Base-by-base conservation (phyloP, 192 early-diverging fungal genomes). In the Linnemannia elongata region DNA sequence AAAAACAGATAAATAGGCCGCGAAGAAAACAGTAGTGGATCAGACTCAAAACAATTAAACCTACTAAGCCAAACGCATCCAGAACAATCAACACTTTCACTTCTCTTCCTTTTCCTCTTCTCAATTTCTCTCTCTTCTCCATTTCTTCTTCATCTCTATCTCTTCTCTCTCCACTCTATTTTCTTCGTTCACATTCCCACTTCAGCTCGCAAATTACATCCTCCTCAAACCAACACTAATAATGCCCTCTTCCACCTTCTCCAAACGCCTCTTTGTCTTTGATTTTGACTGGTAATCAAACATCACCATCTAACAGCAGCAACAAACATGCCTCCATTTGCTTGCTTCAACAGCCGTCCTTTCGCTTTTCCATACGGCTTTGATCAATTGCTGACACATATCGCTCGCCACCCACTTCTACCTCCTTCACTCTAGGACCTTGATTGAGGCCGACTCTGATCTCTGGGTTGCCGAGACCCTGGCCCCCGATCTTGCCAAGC, bases 261-360 rank as follows among this genome's bases (percentile, higher is more conserved):
- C 85, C 9, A 82, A 88, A 63, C 89, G 81, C 70, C 74, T 94
- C 57, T 88, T 91, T 41, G 92, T 93, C 18, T 94, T 94, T 89
- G 93, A 94, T 74, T 94, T 94, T 88, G 93, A 94, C 88, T 94
- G 93, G 93, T 94, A 90, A 47, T 1, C 60, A 33, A 15, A 15
- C 30, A 66, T 9, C 44, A 70, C 15, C 49, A 52, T 52, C 15
- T 18, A 5, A 5, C 47, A 18, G 47, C 24, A 24, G 33, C 27
- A 63, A 68, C 42, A 2, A 4, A 39, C 33, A 60, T 9, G 6
- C 30, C 47, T 22, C 72, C 36, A 18, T 35, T 30, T 2, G 44
- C 13, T 45, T 45, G 44, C 13, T 15, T 45, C 44, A 45, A 13
- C 15, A 1, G 69, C 22, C 13, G 42, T 22, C 20, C 36, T 41